Conservation (phyloP, 306 rosid species). For the Malus sieversii region DNA sequence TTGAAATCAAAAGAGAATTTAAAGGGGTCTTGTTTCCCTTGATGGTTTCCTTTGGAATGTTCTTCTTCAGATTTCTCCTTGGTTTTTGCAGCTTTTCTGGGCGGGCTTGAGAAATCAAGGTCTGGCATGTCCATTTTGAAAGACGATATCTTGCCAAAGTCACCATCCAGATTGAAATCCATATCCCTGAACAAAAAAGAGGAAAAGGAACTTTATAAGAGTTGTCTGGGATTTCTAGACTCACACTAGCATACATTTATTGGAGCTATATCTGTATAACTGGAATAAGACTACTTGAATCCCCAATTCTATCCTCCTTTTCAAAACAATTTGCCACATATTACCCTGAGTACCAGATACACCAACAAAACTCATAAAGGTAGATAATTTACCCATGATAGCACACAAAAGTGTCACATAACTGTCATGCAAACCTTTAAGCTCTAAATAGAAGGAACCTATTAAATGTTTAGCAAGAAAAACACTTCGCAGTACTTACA, state of each 20-base stretch:
- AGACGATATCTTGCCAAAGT: conserved; percentile 63
- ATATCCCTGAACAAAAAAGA: conserved; percentile 51
- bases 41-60: conserved; percentile 37
- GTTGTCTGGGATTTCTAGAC: conserved; percentile 21
- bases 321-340: not conserved
- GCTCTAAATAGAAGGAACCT: not conserved
- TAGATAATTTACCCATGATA: not conserved
- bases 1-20: conserved; percentile 74
- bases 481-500: conserved; percentile 41
- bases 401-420: not conserved
- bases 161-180: conserved; percentile 75
- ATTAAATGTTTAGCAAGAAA: not conserved
- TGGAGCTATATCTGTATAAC: not conserved
- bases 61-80: conserved; percentile 43
- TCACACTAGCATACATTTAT: conserved; percentile 1
- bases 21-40: conserved; percentile 42
- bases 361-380: not conserved
- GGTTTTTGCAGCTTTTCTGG: conserved; percentile 43
- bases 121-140: conserved; percentile 89
- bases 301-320: not conserved
- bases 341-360: not conserved
- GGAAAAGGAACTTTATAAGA: conserved; percentile 2
- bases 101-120: conserved; percentile 61
- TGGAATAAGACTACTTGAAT: not conserved
- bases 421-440: not conserved